These are phyloP conservation scores for Daedaleopsis nitida DNA, from an alignment of 768 basidiomycete genomes.

Conservation along the genomic window DNA sequence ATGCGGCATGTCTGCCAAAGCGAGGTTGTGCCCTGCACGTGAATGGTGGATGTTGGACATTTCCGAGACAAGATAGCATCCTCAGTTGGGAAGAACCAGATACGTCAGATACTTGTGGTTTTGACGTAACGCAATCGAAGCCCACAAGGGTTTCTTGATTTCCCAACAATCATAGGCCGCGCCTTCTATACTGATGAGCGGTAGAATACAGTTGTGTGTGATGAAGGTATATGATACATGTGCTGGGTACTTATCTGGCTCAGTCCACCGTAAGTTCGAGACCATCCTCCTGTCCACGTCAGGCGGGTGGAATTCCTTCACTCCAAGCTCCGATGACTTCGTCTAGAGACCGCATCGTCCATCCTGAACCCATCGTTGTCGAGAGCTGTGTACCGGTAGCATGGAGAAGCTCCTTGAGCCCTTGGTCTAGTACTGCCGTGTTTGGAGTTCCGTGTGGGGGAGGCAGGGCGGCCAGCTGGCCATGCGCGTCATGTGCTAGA, in stretches of 20 bases:
- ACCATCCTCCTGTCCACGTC: background rate
- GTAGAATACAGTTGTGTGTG: background rate
- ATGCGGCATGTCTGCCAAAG: background rate
- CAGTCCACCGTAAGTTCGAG: background rate
- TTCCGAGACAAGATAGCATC: background rate
- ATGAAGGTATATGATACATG: background rate
- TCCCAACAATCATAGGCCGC: no score
- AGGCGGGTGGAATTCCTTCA: no score
- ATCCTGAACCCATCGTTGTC: conserved; percentile 67
- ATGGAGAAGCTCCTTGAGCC: conserved; percentile 86
- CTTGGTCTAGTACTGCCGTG: conserved; percentile 41
- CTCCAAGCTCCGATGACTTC: conserved; percentile 66
- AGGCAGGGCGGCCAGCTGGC: conserved; percentile 50
- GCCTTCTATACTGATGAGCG: background rate
- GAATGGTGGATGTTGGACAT: background rate
- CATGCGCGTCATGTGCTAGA: conserved; percentile 64
- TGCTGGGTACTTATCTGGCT: background rate
- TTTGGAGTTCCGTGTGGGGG: conserved; percentile 54
- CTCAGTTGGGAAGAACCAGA: no score
- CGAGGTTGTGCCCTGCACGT: background rate
- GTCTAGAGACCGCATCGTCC: conserved; percentile 70
- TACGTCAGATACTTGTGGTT: background rate
- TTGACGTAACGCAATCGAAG: background rate
- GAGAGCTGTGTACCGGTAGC: conserved; percentile 83
- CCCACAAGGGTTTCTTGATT: background rate